Conservation (phyloP, 352 stramenopile species). For the Globisporangium cederbergense region DNA sequence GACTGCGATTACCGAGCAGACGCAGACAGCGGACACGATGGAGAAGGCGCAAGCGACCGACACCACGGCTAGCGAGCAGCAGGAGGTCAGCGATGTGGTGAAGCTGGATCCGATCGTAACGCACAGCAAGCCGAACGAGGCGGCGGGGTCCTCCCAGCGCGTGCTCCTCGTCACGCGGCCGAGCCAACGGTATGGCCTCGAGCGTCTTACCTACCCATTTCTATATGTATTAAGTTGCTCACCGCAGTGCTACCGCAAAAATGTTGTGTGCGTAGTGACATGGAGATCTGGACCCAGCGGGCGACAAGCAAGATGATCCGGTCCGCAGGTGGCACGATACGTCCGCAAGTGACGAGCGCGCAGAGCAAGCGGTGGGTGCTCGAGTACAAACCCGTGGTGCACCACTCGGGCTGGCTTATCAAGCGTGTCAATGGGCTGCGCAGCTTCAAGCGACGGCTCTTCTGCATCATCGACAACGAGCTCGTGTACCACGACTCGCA, state of each 20-base stretch:
- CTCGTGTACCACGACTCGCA: slow-evolving; percentile 85
- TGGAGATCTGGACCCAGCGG: slow-evolving; percentile 78
- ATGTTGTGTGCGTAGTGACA: slow-evolving; percentile 40
- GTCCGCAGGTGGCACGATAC: slow-evolving; percentile 42
- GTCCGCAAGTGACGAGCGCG: slow-evolving; percentile 40
- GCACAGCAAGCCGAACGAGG: neutral
- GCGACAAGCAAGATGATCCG: slow-evolving; percentile 74
- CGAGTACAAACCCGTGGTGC: slow-evolving; percentile 81
- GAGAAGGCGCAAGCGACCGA: neutral
- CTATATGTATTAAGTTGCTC: neutral
- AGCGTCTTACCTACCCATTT: slow-evolving; percentile 2
- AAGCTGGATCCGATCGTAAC: slow-evolving; percentile 12
- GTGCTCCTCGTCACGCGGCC: slow-evolving; percentile 74
- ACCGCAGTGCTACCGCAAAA: neutral
- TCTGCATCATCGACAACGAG: slow-evolving; percentile 83
- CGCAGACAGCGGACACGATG: neutral
- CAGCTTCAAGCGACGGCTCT: slow-evolving; percentile 84
- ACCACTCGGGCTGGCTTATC: slow-evolving; percentile 85
- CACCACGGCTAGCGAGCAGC: slow-evolving; percentile 4
- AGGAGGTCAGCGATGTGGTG: slow-evolving; percentile 15
- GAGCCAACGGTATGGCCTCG: slow-evolving; percentile 49
- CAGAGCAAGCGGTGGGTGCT: slow-evolving; percentile 69
- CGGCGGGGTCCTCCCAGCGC: slow-evolving; percentile 25
- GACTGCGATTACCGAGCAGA: neutral
- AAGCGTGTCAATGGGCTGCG: slow-evolving; percentile 75